phyloP scores from a whole-genome alignment of 2,329 filamentous ascomycete genomes.

The Ustilaginoidea virens region DNA sequence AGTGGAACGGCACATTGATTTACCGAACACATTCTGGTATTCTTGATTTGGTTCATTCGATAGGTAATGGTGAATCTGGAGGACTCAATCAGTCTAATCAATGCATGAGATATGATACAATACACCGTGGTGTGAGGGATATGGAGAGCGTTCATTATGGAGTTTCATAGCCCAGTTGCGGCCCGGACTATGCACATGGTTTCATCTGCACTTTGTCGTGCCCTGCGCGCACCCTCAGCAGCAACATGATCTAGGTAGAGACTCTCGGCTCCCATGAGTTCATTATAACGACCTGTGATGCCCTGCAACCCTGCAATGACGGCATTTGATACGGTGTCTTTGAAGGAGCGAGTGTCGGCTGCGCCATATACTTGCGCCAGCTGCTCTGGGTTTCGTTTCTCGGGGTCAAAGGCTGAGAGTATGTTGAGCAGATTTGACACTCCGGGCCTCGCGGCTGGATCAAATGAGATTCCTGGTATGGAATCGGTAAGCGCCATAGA shows the following conservation, averaged over 20 bases:
- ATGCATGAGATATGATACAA: too few relatives aligned
- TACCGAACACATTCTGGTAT: too few relatives aligned
- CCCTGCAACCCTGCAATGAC: slow-evolving; percentile 36
- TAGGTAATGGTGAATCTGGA: too few relatives aligned
- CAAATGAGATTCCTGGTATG: slow-evolving; percentile 50
- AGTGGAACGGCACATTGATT: too few relatives aligned
- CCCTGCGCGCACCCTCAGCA: slow-evolving; percentile 41
- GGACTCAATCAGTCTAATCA: too few relatives aligned
- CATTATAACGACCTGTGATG: slow-evolving; percentile 40
- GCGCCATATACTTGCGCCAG: slow-evolving; percentile 24
- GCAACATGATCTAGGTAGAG: slow-evolving; percentile 42
- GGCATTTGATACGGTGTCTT: slow-evolving; percentile 40
- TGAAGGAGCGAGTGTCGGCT: slow-evolving; percentile 22
- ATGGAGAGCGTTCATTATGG: not conserved
- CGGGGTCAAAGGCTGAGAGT: slow-evolving; percentile 49
- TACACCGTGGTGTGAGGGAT: too few relatives aligned
- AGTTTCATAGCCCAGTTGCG: slow-evolving; percentile 31
- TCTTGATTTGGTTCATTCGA: too few relatives aligned
- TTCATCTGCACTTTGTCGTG: slow-evolving; percentile 41
- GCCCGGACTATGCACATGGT: slow-evolving; percentile 38
- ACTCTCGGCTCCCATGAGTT: slow-evolving; percentile 31
- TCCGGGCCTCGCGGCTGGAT: slow-evolving; percentile 54
- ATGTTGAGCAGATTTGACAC: slow-evolving; percentile 80
- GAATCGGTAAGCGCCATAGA: slow-evolving; percentile 65
- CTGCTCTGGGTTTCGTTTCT: slow-evolving; percentile 21